These are phyloP conservation scores for Vaccinium vitisidaea DNA, from an alignment of 148 eudicot genomes.

Conservation along the genomic window DNA sequence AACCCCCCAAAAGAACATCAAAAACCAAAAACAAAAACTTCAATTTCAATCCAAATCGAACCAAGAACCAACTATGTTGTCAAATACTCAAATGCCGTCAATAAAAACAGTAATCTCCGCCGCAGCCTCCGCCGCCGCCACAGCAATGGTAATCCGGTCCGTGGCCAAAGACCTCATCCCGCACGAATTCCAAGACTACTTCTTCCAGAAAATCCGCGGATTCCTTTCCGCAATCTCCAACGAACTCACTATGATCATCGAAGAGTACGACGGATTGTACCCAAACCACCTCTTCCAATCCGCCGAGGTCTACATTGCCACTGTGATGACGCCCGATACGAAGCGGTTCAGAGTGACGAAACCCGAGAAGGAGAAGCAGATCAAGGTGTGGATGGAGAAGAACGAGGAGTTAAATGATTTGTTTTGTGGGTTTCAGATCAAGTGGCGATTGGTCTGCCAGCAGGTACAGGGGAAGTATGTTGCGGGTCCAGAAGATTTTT, in stretches of 20 bases:
- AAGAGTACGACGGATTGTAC: constrained; percentile 26
- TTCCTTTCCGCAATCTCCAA: constrained; percentile 12
- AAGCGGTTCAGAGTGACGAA: constrained; percentile 11
- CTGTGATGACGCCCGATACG: not conserved
- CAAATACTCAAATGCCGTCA: constrained; percentile 20
- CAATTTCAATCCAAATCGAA: not conserved
- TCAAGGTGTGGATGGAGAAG: constrained; percentile 17
- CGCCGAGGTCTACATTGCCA: constrained; percentile 22
- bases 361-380: constrained; percentile 16
- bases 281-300: constrained; percentile 21
- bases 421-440: constrained; percentile 20
- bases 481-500: not conserved
- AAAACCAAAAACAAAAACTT: too few species aligned
- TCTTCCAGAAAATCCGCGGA: not conserved
- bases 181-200: not conserved
- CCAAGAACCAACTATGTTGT: not conserved
- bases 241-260: constrained; percentile 20
- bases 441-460: constrained; percentile 23
- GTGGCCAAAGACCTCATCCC: constrained; percentile 16
- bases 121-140: constrained; percentile 32
- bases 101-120: constrained; percentile 24
- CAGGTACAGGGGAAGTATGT: constrained; percentile 7
- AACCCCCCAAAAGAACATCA: too few species aligned
- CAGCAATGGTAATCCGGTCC: constrained; percentile 27
- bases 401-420: constrained; percentile 22